Conservation (phyloP, 169 alveolate species). For the Haemoproteus tartakovskyi region DNA sequence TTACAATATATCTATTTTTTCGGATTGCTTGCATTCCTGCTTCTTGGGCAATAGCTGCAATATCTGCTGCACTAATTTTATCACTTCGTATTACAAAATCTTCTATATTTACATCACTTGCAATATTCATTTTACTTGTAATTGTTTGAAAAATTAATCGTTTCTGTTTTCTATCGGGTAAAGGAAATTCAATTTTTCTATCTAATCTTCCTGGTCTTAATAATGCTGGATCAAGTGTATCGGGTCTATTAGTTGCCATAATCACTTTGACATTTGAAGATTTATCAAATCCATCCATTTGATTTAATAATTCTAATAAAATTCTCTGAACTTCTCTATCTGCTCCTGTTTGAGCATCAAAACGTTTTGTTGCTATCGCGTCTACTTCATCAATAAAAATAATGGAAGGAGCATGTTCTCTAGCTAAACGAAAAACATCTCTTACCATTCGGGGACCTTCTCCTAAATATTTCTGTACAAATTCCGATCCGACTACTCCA, state of each 20-base stretch:
- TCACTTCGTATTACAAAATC: conserved; percentile 96
- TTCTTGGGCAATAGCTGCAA: conserved; percentile 97
- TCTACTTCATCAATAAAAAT: conserved; percentile 98
- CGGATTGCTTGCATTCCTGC: conserved; percentile 99
- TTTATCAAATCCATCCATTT: conserved; percentile 99
- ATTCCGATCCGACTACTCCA: conserved; percentile 98
- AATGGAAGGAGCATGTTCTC: conserved; percentile 96
- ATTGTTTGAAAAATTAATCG: conserved; percentile 92
- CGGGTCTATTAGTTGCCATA: conserved; percentile 99
- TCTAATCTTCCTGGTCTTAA: conserved; percentile 98
- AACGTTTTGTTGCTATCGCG: conserved; percentile 95
- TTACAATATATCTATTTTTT: conserved; percentile 87
- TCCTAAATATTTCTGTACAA: conserved; percentile 98
- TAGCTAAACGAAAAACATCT: conserved; percentile 96
- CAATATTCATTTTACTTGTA: conserved; percentile 96
- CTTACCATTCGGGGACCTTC: conserved; percentile 99
- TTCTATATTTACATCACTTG: conserved; percentile 97
- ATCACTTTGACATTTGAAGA: conserved; percentile 94
- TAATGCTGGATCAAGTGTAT: conserved; percentile 98
- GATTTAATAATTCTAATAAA: conserved; percentile 93
- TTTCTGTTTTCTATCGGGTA: conserved; percentile 97
- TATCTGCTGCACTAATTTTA: conserved; percentile 97
- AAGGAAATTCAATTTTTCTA: conserved; percentile 97
- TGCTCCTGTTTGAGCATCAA: conserved; percentile 97
- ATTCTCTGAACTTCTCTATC: conserved; percentile 98